phyloP scores from a whole-genome alignment of 805 yeast genomes.

The Ogataea methanolica region DNA sequence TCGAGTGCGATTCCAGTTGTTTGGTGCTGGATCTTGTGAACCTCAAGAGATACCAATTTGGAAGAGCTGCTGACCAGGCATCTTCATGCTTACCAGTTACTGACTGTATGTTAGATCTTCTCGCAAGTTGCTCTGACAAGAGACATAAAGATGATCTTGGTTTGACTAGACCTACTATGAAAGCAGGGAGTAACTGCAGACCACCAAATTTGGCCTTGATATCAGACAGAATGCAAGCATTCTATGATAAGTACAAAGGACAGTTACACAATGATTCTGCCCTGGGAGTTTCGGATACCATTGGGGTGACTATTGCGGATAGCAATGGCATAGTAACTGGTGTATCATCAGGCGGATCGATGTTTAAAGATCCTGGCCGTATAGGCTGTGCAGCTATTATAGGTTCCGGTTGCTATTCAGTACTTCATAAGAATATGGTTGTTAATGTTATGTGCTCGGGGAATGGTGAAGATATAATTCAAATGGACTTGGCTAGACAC shows the following conservation, averaged over 20 bases:
- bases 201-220: conserved; percentile 1
- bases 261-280: neutral
- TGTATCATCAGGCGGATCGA: conserved; percentile 51
- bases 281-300: conserved; percentile 36
- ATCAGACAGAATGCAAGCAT: conserved; percentile 8
- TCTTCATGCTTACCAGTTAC: conserved; percentile 28
- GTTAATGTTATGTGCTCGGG: conserved; percentile 41
- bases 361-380: conserved; percentile 44
- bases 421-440: conserved; percentile 15
- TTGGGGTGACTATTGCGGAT: conserved; percentile 34
- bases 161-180: conserved; percentile 32
- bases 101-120: conserved; percentile 21
- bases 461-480: conserved; percentile 51
- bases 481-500: conserved; percentile 36
- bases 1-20: conserved; percentile 42
- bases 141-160: conserved; percentile 12
- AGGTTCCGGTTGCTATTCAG: conserved; percentile 39
- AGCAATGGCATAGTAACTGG: conserved; percentile 22
- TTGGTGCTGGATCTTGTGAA: conserved; percentile 17
- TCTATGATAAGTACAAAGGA: conserved; percentile 6
- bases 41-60: conserved; percentile 12
- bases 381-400: conserved; percentile 50
- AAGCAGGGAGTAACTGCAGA: conserved; percentile 8
- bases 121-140: conserved; percentile 19
- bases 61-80: too few species aligned